Evolutionary conservation across 768 basidiomycete genomes (phyloP).

Genomic region (Rhodotorula graminis): DNA sequence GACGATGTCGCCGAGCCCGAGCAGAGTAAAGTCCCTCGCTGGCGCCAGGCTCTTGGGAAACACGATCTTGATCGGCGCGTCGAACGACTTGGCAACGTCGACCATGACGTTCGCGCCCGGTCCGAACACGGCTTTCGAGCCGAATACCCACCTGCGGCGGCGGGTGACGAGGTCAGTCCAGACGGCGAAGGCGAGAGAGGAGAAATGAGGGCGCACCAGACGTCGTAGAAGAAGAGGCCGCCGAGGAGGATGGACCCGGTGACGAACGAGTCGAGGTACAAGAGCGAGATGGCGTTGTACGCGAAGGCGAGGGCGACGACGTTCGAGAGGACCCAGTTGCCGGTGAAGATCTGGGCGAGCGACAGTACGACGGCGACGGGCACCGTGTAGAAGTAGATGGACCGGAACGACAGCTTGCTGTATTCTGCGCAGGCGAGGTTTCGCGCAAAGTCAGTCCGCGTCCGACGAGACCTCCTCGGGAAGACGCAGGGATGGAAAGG

Average conservation of each 20-base stretch:
- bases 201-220: slow-evolving; percentile 63
- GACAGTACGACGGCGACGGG: slow-evolving; percentile 61
- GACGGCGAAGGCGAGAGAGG: not conserved
- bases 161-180: not conserved
- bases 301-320: slow-evolving; percentile 70
- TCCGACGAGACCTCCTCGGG: too few species aligned
- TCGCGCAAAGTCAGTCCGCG: too few species aligned
- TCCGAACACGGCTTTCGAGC: slow-evolving; percentile 53
- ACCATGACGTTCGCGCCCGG: slow-evolving; percentile 58
- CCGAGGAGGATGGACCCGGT: slow-evolving; percentile 77
- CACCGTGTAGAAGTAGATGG: slow-evolving; percentile 44
- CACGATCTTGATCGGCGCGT: slow-evolving; percentile 88
- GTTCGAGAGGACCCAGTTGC: slow-evolving; percentile 71
- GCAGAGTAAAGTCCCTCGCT: slow-evolving; percentile 70
- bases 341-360: slow-evolving; percentile 59
- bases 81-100: slow-evolving; percentile 79
- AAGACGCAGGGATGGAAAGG: too few species aligned
- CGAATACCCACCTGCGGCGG: slow-evolving; percentile 58
- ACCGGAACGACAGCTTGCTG: slow-evolving; percentile 50
- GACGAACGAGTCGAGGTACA: slow-evolving; percentile 81
- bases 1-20: slow-evolving; percentile 85
- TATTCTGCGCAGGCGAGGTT: slow-evolving; percentile 40
- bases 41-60: slow-evolving; percentile 67
- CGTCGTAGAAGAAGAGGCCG: slow-evolving; percentile 86
- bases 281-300: slow-evolving; percentile 68